Evolutionary conservation across 257 asterid species (phyloP), one percentile per base, ranked within the genome.

Genomic region (Gynochthodes officinalis): DNA sequence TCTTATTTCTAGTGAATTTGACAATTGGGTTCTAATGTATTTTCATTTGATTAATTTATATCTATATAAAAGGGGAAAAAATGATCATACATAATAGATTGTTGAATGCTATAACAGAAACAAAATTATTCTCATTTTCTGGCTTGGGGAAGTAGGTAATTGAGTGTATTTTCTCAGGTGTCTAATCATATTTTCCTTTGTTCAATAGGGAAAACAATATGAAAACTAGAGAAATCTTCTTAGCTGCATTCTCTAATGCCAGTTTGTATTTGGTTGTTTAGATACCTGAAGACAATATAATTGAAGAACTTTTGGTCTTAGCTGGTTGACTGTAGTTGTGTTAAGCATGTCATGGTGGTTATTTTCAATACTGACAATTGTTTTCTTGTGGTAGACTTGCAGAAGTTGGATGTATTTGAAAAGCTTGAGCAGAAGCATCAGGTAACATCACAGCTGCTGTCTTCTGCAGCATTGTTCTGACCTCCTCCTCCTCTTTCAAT

Each of bases 321-420:
- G 12, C 18, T 30, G 13, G 6, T 57, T 10, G 57, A 62, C 23
- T 10, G 60, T 44, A 25, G 27, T 46, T 32, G 37, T 0, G 4
- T 28, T 60, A 5, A 49, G 28, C 7, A 28, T 25, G 10, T 40
- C 21, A 27, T 28, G 8, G 21, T 76, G 33, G 65, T 59, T 27
- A 12, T 39, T 70, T 69, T 54, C 27, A 27, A 16, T 32, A 25
- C 78, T 76, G 52, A 75, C 50, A 19, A 27, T 62, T 50, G 18
- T 19, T 67, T 72, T 71, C 40, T 43, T 14, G 60, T 69, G 68
- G 77, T 79, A 86, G 96, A 70, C 60, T 23, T 64, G 82, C 58
- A 66, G 76, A 84, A 73, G 73, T 72, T 88, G 66, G 94, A 89
- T 64, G 32, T 67, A 49, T 80, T 89, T 72, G 96, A 84, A 82